Evolutionary conservation across 768 basidiomycete species (phyloP).

Genomic region (Porphyrellus cyaneotinctus): DNA sequence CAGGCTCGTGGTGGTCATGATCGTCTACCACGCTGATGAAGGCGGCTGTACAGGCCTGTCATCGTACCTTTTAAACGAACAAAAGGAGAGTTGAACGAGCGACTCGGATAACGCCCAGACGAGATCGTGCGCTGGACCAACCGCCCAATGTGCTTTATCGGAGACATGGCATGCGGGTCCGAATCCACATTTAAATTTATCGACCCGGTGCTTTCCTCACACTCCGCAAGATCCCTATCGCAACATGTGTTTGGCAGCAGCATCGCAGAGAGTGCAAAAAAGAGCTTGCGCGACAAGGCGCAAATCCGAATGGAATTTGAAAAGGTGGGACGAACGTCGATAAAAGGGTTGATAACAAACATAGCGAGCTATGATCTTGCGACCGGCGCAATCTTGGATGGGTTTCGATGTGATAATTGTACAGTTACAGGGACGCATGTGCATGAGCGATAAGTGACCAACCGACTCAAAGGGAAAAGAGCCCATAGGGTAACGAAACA

Average conservation of each 20-base stretch:
- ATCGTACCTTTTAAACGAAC: background rate
- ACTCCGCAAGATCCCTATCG: conserved; percentile 1
- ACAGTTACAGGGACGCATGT: background rate
- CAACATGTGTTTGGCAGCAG: background rate
- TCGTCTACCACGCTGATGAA: background rate
- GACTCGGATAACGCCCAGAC: background rate
- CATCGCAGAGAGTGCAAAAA: background rate
- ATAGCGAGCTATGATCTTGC: background rate
- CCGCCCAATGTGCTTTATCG: background rate
- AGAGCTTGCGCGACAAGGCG: background rate
- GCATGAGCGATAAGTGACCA: background rate
- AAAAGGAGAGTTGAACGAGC: conserved; percentile 1
- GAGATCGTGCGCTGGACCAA: background rate
- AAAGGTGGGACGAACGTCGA: background rate
- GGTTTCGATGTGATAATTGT: background rate
- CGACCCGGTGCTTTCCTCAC: background rate
- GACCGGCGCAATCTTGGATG: background rate
- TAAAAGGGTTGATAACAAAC: background rate
- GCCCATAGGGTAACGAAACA: background rate
- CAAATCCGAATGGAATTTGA: background rate
- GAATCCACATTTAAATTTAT: background rate
- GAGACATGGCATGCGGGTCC: background rate
- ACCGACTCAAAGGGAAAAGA: background rate
- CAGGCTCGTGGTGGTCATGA: background rate
- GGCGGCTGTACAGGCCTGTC: background rate